Base-by-base conservation (phyloP, 1,284 basidiomycete genomes). In the Mycena sp. region DNA sequence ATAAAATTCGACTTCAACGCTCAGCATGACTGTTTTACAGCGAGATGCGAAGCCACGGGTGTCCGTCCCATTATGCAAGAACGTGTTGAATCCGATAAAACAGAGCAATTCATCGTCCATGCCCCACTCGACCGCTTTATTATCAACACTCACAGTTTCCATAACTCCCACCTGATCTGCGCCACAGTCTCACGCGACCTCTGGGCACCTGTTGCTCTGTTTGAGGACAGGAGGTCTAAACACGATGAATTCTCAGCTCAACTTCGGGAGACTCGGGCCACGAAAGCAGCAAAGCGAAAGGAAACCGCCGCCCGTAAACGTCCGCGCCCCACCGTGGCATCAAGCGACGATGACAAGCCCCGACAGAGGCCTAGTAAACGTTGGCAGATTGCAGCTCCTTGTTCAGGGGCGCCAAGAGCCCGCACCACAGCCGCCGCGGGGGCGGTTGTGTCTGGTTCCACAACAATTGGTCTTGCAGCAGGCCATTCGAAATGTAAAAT, bases 171-270 rank as follows among this genome's bases (percentile, higher is more conserved):
- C n/a, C n/a, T n/a, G n/a, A n/a, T n/a, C n/a, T n/a, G n/a, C n/a
- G n/a, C n/a, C n/a, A n/a, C n/a, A n/a, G n/a, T n/a, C n/a, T n/a
- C n/a, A n/a, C n/a, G n/a, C n/a, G n/a, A n/a, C n/a, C n/a, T n/a
- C n/a, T n/a, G n/a, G n/a, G n/a, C n/a, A n/a, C n/a, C n/a, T n/a
- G n/a, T n/a, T n/a, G n/a, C n/a, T n/a, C n/a, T n/a, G n/a, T n/a
- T n/a, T n/a, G n/a, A n/a, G n/a, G 48, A 50, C 32, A 50, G 48
- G 30, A 50, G 21, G 48, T 17, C 48, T 14, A 50, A 50, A 50
- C 48, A 50, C 30, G 30, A 50, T 16, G 48, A 50, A 50, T 50
- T 50, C 48, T 50, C 48, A 21, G 48, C 48, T 23, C 48, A 21
- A 37, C 48, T 50, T 50, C 30, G 30, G 30, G 48, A 50, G 48